Evolutionary conservation across 768 basidiomycete genomes (phyloP), one percentile per base, ranked within the genome.

Genomic region (Hortiboletus campestris): DNA sequence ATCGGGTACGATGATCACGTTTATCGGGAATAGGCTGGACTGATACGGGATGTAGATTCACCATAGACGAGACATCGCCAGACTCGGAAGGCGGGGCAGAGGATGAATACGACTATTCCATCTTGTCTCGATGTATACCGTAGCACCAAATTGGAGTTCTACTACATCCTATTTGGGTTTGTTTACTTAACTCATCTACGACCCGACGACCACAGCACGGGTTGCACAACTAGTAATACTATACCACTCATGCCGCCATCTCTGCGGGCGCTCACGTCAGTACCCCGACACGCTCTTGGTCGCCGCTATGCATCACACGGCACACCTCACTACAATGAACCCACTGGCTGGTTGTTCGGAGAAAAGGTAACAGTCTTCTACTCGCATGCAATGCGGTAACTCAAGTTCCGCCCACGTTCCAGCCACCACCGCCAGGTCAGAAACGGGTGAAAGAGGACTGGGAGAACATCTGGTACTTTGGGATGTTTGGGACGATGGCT

Each of bases 381-480:
- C 44, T 36, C 48, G 25, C 53, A 20, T 47, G 22, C 8, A 28
- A 25, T 41, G 25, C 45, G 25, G 17, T 16, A 9, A 43, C 52
- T 62, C 43, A 55, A 43, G 31, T 13, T 43, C 29, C 34, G 47
- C 28, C 34, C 46, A 31, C 50, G 29, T 32, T 51, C 55, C 55
- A 93, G 91, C 90, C 91, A 7, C 84, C 78, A 44, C 80, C 86
- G 32, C 82, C 86, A 4, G 91, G 91, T 11, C 85, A 91, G 73
- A 95, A 91, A 70, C 82, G 94, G 66, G 83, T 87, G 68, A 88
- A 87, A 70, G 91, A 95, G 70, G 83, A 86, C 22, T 97, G 94
- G 94, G 94, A 97, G 76, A 85, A 80, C 60, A 78, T 91, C 39
- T 97, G 92, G 89, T 91, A 91, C 66, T 70, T 85, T 58, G 94